These are phyloP conservation scores for Tribonema minus DNA, from an alignment of 108 stramenopile species.

Conservation along the genomic window DNA sequence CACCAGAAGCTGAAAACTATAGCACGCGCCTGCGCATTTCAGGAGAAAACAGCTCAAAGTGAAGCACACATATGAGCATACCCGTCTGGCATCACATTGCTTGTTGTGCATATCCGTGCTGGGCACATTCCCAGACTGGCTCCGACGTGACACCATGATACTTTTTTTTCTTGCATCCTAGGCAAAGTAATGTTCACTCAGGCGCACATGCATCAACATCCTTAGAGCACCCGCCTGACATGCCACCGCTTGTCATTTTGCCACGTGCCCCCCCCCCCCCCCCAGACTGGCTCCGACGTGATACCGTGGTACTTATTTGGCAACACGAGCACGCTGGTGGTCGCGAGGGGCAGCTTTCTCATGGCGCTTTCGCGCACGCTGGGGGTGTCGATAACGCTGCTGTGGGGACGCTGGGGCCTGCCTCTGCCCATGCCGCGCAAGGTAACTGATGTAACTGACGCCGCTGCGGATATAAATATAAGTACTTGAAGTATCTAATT, in stretches of 20 bases:
- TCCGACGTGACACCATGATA: no score
- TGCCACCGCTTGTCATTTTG: background rate
- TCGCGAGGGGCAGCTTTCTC: background rate
- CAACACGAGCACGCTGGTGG: slow-evolving; percentile 27
- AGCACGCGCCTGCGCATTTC: no score
- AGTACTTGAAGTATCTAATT: no score
- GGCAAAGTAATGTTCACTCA: background rate
- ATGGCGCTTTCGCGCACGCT: slow-evolving; percentile 21
- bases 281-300: slow-evolving; percentile 18
- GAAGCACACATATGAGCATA: no score
- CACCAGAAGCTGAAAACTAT: no score
- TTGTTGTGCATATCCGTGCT: no score
- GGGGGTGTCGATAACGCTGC: slow-evolving; percentile 18
- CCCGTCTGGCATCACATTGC: background rate
- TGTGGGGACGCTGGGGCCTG: slow-evolving; percentile 38
- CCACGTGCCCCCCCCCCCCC: background rate
- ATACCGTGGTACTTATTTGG: slow-evolving; percentile 39
- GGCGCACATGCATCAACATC: background rate
- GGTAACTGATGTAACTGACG: background rate
- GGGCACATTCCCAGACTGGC: no score
- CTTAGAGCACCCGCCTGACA: background rate
- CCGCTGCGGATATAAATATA: no score
- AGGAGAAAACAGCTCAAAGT: no score
- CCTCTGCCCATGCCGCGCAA: slow-evolving; percentile 26
- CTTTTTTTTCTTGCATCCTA: background rate